These are phyloP conservation scores for Lachancea kluyveri DNA, from an alignment of 805 yeast genomes.

Conservation along the genomic window DNA sequence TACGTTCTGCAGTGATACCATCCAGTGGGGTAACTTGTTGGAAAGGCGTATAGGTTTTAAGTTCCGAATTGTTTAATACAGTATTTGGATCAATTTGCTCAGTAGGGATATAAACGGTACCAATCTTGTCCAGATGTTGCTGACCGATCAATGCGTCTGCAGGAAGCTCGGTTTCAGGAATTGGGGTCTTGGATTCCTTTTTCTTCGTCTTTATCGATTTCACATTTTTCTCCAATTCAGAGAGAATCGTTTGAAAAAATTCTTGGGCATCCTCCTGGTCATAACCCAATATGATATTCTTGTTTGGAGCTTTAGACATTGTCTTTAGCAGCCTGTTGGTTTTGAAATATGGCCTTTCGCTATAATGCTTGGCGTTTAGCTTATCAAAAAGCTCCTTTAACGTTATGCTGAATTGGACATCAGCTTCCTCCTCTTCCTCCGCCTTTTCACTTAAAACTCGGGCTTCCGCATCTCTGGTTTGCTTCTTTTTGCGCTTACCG, in stretches of 20 bases:
- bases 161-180: slow-evolving; percentile 27
- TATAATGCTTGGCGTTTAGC: slow-evolving; percentile 50
- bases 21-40: slow-evolving; percentile 83
- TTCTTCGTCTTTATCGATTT: slow-evolving; percentile 21
- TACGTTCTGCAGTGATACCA: slow-evolving; percentile 81
- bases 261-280: slow-evolving; percentile 97
- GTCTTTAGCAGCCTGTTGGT: slow-evolving; percentile 55
- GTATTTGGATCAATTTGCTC: slow-evolving; percentile 70
- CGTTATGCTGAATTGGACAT: slow-evolving; percentile 46
- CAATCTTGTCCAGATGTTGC: slow-evolving; percentile 49
- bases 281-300: slow-evolving; percentile 71
- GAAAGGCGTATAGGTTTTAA: slow-evolving; percentile 43
- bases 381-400: slow-evolving; percentile 46
- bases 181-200: slow-evolving; percentile 23
- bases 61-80: slow-evolving; percentile 28
- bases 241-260: slow-evolving; percentile 75
- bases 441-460: slow-evolving; percentile 6
- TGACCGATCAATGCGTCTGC: slow-evolving; percentile 34
- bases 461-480: slow-evolving; percentile 6
- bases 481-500: slow-evolving; percentile 18
- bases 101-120: slow-evolving; percentile 66
- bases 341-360: slow-evolving; percentile 49
- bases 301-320: slow-evolving; percentile 75
- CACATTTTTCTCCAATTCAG: slow-evolving; percentile 49
- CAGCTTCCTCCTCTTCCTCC: slow-evolving; percentile 13